Evolutionary conservation across 2,329 filamentous ascomycete genomes (phyloP), one percentile per base, ranked within the genome.

Genomic region (Akanthomyces lecanii): DNA sequence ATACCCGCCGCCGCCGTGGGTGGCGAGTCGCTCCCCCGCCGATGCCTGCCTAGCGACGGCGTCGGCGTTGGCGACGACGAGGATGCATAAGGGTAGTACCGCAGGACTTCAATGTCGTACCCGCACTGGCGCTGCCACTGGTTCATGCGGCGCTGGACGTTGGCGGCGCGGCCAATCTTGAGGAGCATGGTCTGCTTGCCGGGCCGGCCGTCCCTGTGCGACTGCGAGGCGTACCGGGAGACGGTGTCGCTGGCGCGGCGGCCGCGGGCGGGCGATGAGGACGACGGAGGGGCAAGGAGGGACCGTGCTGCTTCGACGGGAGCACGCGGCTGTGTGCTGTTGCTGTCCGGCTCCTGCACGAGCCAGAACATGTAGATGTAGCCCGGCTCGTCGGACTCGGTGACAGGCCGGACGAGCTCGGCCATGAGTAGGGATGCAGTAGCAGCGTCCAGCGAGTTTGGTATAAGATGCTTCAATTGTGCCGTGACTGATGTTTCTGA

Each of bases 281-380:
- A 75, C 50, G 78, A 71, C 2, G 82, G 78, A 0, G 86, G 82
- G 0, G 80, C 76, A 48, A 88, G 80, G 55, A 90, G 78, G 12
- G 84, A 82, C 10, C 85, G 80, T 23, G 85, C 83, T 50, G 85
- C 79, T 66, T 86, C 87, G 42, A 80, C 79, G 0, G 87, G 81
- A 0, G 85, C 81, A 2, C 1, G 82, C 78, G 0, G 83, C 74
- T 51, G 53, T 0, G 81, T 73, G 16, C 14, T 23, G n/a, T 33
- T 5, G 21, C 10, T 7, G 6, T 6, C 30, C 2, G 81, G 82
- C 6, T 69, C 68, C 38, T 92, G 87, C 0, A 92, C 97, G 25
- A 97, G 82, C 92, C 94, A 97, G 81, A 98, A 99, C 75, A 99
- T 96, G 82, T 99, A 99, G 68, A 99, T 98, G 77, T 95, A 99